Evolutionary conservation across 495 filamentous ascomycete genomes (phyloP), one percentile per base, ranked within the genome.

Genomic region (Penicillium silybi): DNA sequence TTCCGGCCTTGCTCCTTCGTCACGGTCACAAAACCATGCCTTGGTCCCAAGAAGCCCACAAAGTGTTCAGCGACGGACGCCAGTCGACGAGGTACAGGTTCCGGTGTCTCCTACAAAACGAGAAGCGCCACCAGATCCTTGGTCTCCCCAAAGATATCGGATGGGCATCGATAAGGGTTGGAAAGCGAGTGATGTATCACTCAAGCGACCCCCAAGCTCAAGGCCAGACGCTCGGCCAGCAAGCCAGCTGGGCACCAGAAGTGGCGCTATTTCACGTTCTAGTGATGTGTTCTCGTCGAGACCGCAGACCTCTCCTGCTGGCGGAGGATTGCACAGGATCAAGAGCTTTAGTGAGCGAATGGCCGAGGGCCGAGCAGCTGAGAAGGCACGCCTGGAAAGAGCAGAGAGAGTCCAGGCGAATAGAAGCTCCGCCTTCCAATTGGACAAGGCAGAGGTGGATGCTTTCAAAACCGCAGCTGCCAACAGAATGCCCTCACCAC

Each of bases 161-260:
- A 68, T 98, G 10, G 93, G 95, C 2, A 95, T 98, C 41, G 91
- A 96, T 64, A 95, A 93, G 63, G 90, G 90, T 1, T 75, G 89
- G 37, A 87, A 78, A 53, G 92, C 86, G 6, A 81, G 79, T 35
- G 90, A 96, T 62, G 80, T 98, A 35, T 97, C 92, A 4, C 69
- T 98, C 25, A 90, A 87, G 62, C 77, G 89, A 53, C 85, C 89
- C 0, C 81, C 87, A 25, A 73, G 61, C 44, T 58, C 58, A 25
- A 67, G 51, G 45, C 26, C 40, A 3, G 47, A 49, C 4, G 29
- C 54, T 20, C 64, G 62, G 20, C 67, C 60, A 48, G 69, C 53
- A 40, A 77, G 68, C 50, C 67, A 63, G 53, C 63, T 66, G 41
- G 62, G 62, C 22, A 55, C 52, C 48, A 58, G 68, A 45, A 64